Base-by-base conservation (phyloP, 805 yeast species). In the Debaryomyces castellii region DNA sequence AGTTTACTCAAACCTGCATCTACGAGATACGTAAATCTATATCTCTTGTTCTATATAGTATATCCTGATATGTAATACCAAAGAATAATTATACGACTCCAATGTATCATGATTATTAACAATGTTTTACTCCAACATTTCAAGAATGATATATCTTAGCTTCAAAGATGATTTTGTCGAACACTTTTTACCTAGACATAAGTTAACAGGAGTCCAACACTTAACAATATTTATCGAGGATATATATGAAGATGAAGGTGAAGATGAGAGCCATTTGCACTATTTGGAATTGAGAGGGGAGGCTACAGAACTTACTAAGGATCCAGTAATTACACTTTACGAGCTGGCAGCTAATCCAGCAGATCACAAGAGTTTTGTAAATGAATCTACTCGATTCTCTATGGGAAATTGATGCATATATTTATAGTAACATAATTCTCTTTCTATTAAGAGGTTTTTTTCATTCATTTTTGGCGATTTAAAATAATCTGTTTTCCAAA, bases 311-410 rank as follows among this genome's bases (percentile, higher is more conserved):
- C 60, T 86, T 41, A 62, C 70, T 25, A 77, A 76, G 50, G 88
- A 86, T 35, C 96, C 96, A 0, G 80, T 89, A 14, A 74, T 86
- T 12, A 75, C 96, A 0, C 59, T 87, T 17, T 92, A 91, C 63
- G 98, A 92, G 65, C 80, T 90, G 45, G 95, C 96, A 0, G 94
- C 97, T 2, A 91, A 91, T 61, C 97, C 97, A 0, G 81, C 85
- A 1, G 97, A 91, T 60, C 97, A 92, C 63, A 81, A 69, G 52
- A 59, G 55, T 27, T 41, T 63, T 27, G 58, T 53, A 35, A 58
- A 51, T 14, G 48, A 54, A 22, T 37, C 52, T 18, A 33, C 47
- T n/a, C 40, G 42, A 34, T 51, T 41, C 21, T 48, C 51, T 5
- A 14, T 48, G 16, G 51, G 47, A 9, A 43, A 43, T 39, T 46